A percentile compares a stretch with the other conserved stretches of the same genome.
Evolutionary conservation across 345 rosid species (phyloP).

Genomic region (Gossypium stocksii): DNA sequence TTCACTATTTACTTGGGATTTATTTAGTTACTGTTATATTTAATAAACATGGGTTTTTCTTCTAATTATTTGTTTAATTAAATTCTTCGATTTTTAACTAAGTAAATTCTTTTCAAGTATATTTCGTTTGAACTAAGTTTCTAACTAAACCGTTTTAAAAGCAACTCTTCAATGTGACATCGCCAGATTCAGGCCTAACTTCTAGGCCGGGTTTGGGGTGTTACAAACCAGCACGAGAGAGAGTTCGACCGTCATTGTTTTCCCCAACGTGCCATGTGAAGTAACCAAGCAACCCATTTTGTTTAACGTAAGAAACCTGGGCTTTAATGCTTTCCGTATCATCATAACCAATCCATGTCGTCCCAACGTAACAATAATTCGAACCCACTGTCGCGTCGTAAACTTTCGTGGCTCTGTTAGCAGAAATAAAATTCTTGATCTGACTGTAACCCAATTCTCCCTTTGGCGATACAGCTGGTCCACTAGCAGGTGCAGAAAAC

Average conservation of each 20-base stretch:
- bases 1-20: too few species aligned
- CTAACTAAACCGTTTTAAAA: too few species aligned
- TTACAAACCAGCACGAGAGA: constrained; percentile 41
- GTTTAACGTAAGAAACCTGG: constrained; percentile 49
- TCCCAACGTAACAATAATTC: constrained; percentile 31
- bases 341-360: constrained; percentile 45
- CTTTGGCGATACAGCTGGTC: constrained; percentile 25
- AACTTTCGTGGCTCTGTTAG: constrained; percentile 26
- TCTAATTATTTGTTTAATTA: too few species aligned
- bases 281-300: constrained; percentile 55
- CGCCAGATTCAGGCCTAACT: too few species aligned
- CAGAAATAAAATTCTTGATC: constrained; percentile 29
- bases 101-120: too few species aligned
- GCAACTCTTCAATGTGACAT: too few species aligned
- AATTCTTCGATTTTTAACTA: too few species aligned
- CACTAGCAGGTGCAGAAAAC: constrained; percentile 43
- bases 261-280: constrained; percentile 65
- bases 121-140: too few species aligned
- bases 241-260: constrained; percentile 39
- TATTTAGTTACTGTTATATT: too few species aligned
- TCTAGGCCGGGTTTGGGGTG: too few species aligned
- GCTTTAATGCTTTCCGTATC: constrained; percentile 35
- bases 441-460: constrained; percentile 33
- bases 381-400: constrained; percentile 37
- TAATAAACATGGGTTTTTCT: too few species aligned